Base-by-base conservation (phyloP, 148 eudicot species). In the Fagopyrum homotropicum region DNA sequence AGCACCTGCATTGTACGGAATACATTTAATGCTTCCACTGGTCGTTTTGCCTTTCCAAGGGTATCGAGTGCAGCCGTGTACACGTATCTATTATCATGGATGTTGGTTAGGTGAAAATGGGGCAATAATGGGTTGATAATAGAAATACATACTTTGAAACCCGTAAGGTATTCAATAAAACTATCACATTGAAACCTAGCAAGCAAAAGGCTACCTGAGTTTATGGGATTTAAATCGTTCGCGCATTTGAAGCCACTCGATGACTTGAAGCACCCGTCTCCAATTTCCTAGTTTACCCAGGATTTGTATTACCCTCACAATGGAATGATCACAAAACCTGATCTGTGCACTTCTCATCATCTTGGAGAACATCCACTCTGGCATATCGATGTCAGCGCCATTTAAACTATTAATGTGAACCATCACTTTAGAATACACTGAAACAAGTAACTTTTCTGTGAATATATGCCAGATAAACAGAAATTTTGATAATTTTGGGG, bases 361-460 rank as follows among this genome's bases (percentile, higher is more conserved):
- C 83, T 91, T 83, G 16, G 96, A 85, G 84, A 94, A 94, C 91
- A 87, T 89, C 98, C 98, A 94, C 78, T 91, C 91, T 22, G 97
- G 98, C 85, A 87, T 91, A 79, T 86, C 82, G 77, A 86, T 76
- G 78, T 90, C 90, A 78, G 88, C 93, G 73, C 90, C 93, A 83
- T 94, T 86, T 60, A 94, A 86, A 82, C 98, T 94, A 86, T 79
- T 55, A 72, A 79, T 76, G 79, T 79, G 83, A 84, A 84, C 56
- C 29, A 74, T 61, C 76, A 79, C 75, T 80, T 80, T 48, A 82
- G 80, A 54, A 74, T 66, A 54, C 64, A 73, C 50, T 77, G 73
- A 70, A 72, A 63, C 16, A 76, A 22, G 52, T 45, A 6, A 73
- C 64, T 54, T 11, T 43, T 56, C 45, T 43, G 17, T 74, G 7